Conservation (phyloP, 306 rosid species). For the Quercus wislizeni region DNA sequence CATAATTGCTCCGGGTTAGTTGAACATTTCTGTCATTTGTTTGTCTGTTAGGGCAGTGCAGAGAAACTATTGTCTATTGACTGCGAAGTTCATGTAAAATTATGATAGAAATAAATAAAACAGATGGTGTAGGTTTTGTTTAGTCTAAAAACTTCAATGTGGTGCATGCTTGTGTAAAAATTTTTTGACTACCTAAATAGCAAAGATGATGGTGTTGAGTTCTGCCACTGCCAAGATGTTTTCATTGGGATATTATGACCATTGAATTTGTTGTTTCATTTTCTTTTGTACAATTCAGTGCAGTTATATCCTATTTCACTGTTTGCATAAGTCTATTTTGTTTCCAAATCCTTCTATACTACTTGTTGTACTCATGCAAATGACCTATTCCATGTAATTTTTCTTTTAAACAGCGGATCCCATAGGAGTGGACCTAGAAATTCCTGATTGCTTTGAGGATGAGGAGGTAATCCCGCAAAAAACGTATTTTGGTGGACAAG, state of each 20-base stretch:
- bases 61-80: not conserved
- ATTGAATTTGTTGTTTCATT: not conserved
- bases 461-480: conserved; percentile 49
- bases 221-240: no score
- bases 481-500: conserved; percentile 87
- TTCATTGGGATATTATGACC: no score
- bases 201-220: no score
- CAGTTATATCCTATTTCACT: not conserved
- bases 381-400: not conserved
- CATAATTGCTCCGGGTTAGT: conserved; percentile 69
- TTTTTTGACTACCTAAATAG: no score
- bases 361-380: not conserved
- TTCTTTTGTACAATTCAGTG: not conserved
- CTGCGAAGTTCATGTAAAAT: not conserved
- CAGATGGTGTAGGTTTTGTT: not conserved
- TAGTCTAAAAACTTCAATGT: not conserved
- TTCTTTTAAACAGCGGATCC: conserved; percentile 64
- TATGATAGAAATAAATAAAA: not conserved
- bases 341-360: not conserved
- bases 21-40: not conserved
- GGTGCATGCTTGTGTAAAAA: no score
- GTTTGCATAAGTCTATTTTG: not conserved
- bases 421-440: conserved; percentile 64
- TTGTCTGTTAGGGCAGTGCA: not conserved
- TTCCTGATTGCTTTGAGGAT: conserved; percentile 73